Conservation (phyloP, 768 basidiomycete genomes). For the Leccinum incarnatum region DNA sequence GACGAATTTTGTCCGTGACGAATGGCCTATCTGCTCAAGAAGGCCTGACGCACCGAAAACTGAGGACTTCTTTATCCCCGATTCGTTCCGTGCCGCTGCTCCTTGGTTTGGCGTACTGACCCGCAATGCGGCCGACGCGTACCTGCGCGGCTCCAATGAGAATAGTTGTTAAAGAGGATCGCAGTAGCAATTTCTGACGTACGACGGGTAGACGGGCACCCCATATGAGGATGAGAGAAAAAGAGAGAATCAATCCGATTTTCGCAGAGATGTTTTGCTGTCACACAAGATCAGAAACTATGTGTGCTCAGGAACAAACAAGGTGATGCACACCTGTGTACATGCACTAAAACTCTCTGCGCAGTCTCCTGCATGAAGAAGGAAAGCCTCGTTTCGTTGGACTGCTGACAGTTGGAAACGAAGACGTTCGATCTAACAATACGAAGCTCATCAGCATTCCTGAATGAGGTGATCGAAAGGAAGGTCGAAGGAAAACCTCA, state of each 20-base stretch:
- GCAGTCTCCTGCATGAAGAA: slow-evolving; percentile 97
- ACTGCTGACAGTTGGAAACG: slow-evolving; percentile 77
- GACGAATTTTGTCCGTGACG: background rate
- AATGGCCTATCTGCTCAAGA: background rate
- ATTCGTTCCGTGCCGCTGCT: slow-evolving; percentile 80
- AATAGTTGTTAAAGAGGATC: background rate
- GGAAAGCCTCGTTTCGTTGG: slow-evolving; percentile 84
- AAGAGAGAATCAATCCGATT: slow-evolving; percentile 88
- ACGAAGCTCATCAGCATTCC: slow-evolving; percentile 25
- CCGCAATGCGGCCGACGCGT: slow-evolving; percentile 88
- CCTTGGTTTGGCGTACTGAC: slow-evolving; percentile 94
- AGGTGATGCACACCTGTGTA: slow-evolving; percentile 58
- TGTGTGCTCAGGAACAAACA: slow-evolving; percentile 11
- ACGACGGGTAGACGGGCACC: slow-evolving; percentile 93
- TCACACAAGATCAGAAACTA: slow-evolving; percentile 3
- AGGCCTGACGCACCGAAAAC: slow-evolving; percentile 67
- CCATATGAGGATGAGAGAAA: slow-evolving; percentile 94
- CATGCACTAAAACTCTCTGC: slow-evolving; percentile 95
- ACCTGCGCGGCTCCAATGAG: slow-evolving; percentile 41
- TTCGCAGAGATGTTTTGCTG: slow-evolving; percentile 87
- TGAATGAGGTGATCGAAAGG: slow-evolving; percentile 7
- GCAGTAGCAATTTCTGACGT: slow-evolving; percentile 24
- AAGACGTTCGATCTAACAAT: slow-evolving; percentile 71
- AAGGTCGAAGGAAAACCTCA: slow-evolving; percentile 60
- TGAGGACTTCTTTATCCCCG: slow-evolving; percentile 71